Percentiles rank a stretch among this genome's conserved stretches.
Conservation (phyloP, 2,329 filamentous ascomycete species). For the Diaporthe citri region DNA sequence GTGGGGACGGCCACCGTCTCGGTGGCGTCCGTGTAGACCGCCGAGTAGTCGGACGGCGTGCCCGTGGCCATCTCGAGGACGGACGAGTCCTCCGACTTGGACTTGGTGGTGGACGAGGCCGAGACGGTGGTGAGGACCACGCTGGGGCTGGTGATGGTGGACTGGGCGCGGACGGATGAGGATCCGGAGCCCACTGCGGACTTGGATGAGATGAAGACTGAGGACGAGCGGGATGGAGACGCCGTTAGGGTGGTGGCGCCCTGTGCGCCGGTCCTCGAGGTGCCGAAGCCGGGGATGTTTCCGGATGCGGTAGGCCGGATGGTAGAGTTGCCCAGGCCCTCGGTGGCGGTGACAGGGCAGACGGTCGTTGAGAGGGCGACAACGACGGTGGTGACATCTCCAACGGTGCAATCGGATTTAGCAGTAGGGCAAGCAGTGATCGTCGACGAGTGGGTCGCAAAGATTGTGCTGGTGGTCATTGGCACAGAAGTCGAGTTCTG, state of each 20-base stretch:
- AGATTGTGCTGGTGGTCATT: constrained; percentile 38
- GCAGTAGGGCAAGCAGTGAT: constrained; percentile 30
- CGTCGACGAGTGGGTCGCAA: constrained; percentile 32
- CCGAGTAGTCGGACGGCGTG: constrained; percentile 9
- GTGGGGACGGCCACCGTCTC: constrained; percentile 17
- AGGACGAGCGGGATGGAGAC: not conserved
- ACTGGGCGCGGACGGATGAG: constrained; percentile 23
- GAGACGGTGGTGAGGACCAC: constrained; percentile 21
- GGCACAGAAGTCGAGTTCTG: constrained; percentile 8
- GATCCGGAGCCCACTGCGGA: not conserved
- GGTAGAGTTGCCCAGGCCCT: constrained; percentile 10
- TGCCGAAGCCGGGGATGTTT: not conserved
- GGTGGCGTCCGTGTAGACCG: constrained; percentile 12
- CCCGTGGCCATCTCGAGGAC: constrained; percentile 35
- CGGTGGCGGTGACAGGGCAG: constrained; percentile 35
- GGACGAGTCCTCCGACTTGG: not conserved
- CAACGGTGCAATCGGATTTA: constrained; percentile 28
- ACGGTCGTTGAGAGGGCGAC: constrained; percentile 35
- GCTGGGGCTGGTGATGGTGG: constrained; percentile 29
- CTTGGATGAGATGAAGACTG: constrained; percentile 1
- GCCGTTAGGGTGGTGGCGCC: constrained; percentile 3
- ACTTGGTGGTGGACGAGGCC: not conserved
- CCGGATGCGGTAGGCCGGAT: not conserved
- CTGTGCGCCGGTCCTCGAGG: constrained; percentile 7
- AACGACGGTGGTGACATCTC: constrained; percentile 31